Conservation (phyloP, 1,139 yeast species). For the Williopsis jadinii region DNA sequence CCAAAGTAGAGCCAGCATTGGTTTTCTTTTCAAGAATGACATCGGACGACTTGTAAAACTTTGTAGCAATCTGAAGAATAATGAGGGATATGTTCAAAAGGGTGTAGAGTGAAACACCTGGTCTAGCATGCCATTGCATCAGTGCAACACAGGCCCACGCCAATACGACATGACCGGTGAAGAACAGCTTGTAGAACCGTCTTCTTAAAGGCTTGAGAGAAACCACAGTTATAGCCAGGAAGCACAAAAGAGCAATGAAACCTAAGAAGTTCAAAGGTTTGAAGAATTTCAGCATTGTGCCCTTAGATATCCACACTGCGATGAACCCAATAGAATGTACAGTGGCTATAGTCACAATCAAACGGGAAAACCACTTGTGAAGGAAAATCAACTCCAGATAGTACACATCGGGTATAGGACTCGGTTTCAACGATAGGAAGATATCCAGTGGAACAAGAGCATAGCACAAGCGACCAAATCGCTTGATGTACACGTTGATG, state of each 20-base stretch:
- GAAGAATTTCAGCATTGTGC: constrained; percentile 34
- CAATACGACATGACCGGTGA: constrained; percentile 57
- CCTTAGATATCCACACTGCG: constrained; percentile 36
- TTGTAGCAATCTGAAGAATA: constrained; percentile 31
- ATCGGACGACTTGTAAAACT: constrained; percentile 24
- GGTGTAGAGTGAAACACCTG: constrained; percentile 51
- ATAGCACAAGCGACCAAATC: constrained; percentile 71
- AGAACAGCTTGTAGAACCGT: constrained; percentile 50
- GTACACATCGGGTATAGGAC: constrained; percentile 64
- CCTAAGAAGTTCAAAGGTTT: constrained; percentile 55
- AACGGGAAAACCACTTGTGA: constrained; percentile 83
- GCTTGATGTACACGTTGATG: constrained; percentile 19
- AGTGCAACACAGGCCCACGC: constrained; percentile 58
- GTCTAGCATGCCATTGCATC: constrained; percentile 72
- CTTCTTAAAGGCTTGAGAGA: constrained; percentile 55
- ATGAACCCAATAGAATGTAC: constrained; percentile 56
- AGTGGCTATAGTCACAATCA: constrained; percentile 44
- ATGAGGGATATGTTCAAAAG: constrained; percentile 41
- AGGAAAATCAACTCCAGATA: constrained; percentile 69
- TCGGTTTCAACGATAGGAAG: constrained; percentile 67
- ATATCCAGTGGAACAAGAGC: constrained; percentile 67
- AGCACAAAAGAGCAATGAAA: constrained; percentile 39
- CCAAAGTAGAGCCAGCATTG: constrained; percentile 24
- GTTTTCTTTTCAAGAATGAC: constrained; percentile 22
- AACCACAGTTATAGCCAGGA: constrained; percentile 39